phyloP scores from a whole-genome alignment of 495 filamentous ascomycete species.

The Pseudevernia furfuracea region DNA sequence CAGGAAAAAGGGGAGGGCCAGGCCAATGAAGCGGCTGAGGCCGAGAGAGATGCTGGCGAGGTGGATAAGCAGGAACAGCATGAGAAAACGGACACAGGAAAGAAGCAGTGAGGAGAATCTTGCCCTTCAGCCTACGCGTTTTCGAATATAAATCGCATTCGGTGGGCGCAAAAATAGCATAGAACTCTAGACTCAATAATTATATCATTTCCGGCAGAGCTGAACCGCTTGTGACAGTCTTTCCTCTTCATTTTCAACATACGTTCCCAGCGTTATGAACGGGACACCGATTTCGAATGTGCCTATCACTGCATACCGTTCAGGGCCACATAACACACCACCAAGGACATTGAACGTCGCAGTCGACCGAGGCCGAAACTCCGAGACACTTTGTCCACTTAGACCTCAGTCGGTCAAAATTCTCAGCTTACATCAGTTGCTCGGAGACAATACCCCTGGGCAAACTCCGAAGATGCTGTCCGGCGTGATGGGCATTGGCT shows the following conservation, averaged over 20 bases:
- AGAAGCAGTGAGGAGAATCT: background rate
- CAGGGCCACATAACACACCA: too few species aligned
- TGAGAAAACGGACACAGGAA: background rate
- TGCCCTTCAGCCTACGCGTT: background rate
- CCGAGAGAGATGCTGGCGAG: slow-evolving; percentile 36
- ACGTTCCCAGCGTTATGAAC: too few species aligned
- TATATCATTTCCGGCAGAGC: background rate
- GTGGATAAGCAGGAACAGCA: slow-evolving; percentile 30
- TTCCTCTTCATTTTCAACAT: background rate
- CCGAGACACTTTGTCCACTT: too few species aligned
- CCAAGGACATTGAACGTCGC: too few species aligned
- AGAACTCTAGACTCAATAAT: slow-evolving; percentile 14
- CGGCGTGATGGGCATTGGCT: too few species aligned
- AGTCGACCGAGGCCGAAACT: too few species aligned
- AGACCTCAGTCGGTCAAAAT: too few species aligned
- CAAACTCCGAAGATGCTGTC: too few species aligned
- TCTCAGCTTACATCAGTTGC: too few species aligned
- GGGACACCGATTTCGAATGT: too few species aligned
- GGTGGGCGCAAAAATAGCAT: background rate
- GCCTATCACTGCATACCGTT: too few species aligned
- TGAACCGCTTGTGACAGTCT: background rate
- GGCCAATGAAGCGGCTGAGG: slow-evolving; percentile 38
- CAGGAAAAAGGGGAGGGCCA: slow-evolving; percentile 31
- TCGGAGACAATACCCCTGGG: too few species aligned
- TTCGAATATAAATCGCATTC: slow-evolving; percentile 1